Conservation (phyloP, 257 asterid species). For the Pogostemon cablin region DNA sequence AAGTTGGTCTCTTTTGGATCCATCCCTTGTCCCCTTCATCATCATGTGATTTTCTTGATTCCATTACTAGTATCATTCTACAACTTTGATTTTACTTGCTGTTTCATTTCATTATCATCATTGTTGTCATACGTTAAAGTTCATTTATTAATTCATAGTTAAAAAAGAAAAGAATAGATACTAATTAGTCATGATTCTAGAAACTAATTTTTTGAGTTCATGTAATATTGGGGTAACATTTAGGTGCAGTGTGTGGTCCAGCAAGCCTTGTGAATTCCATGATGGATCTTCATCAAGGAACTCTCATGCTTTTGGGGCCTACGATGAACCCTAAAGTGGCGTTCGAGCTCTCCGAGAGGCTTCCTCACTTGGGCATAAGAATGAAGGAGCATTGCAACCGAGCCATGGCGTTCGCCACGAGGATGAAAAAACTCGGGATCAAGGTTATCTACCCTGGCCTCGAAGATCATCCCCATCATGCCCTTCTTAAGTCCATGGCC, state of each 20-base stretch:
- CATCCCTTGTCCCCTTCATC: not conserved
- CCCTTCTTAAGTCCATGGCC: conserved; percentile 55
- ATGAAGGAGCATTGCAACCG: conserved; percentile 90
- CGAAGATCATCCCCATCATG: conserved; percentile 74
- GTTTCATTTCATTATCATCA: no score
- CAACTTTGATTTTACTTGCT: no score
- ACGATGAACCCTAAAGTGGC: conserved; percentile 96
- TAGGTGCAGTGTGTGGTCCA: conserved; percentile 93
- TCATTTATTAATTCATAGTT: no score
- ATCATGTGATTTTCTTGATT: conserved; percentile 8
- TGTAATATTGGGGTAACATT: not conserved
- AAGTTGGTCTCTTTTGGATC: not conserved
- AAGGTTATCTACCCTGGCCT: conserved; percentile 87
- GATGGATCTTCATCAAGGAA: conserved; percentile 95
- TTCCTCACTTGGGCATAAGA: conserved; percentile 79
- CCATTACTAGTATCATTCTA: no score
- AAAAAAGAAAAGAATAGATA: no score
- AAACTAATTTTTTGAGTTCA: no score
- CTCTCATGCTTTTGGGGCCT: conserved; percentile 90
- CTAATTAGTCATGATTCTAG: no score
- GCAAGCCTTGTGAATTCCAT: conserved; percentile 80
- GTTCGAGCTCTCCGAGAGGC: conserved; percentile 74
- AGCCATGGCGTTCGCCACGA: conserved; percentile 60
- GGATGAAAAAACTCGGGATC: conserved; percentile 73
- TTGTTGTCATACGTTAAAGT: no score